Evolutionary conservation across 495 filamentous ascomycete species (phyloP).

Genomic region (Neurospora sp.): DNA sequence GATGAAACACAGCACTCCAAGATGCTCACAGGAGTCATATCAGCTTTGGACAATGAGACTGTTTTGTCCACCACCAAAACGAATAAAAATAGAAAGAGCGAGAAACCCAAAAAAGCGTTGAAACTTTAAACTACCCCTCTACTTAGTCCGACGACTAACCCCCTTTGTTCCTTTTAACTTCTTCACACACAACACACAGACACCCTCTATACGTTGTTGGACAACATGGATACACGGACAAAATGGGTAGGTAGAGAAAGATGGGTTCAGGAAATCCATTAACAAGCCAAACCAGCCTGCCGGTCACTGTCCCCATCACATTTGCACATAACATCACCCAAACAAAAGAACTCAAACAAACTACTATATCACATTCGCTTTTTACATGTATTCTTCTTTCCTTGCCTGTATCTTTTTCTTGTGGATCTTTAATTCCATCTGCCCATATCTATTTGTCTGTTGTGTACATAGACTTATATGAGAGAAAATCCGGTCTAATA

Average conservation of each 20-base stretch:
- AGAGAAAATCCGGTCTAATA: no score
- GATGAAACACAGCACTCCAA: conserved; percentile 29
- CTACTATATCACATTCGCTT: not conserved
- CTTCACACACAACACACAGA: not conserved
- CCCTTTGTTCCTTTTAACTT: not conserved
- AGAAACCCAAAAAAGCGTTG: not conserved
- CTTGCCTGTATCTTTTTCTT: not conserved
- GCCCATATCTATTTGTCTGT: not conserved
- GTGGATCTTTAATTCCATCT: not conserved
- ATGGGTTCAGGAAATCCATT: not conserved
- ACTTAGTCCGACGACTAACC: not conserved
- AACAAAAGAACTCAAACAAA: not conserved
- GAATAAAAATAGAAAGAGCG: not conserved
- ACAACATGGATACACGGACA: not conserved
- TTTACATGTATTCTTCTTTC: not conserved
- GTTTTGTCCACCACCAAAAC: not conserved
- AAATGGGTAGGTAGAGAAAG: not conserved
- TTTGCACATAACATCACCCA: not conserved
- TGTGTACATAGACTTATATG: not conserved
- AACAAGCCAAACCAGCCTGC: not conserved
- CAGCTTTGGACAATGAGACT: conserved; percentile 24
- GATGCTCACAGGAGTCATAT: conserved; percentile 37
- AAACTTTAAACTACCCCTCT: not conserved
- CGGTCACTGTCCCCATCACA: not conserved
- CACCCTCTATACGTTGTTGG: not conserved